phyloP scores from a whole-genome alignment of 768 basidiomycete genomes.

The Chalciporus sphaerocephalus region DNA sequence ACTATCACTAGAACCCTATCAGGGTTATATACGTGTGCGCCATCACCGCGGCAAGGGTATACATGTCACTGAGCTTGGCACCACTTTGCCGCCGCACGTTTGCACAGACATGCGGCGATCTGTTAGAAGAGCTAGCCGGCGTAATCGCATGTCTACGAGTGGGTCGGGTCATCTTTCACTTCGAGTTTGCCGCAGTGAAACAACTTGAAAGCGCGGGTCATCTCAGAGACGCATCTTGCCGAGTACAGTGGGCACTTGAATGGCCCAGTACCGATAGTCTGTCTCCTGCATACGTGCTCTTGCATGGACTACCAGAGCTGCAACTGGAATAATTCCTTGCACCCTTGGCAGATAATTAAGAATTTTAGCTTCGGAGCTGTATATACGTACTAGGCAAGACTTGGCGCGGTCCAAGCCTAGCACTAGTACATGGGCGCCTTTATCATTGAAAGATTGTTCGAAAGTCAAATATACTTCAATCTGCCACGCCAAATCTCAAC shows the following conservation, averaged over 20 bases:
- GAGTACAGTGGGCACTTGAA: too few relatives aligned
- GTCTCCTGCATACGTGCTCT: too few relatives aligned
- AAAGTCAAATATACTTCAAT: slow-evolving; percentile 14
- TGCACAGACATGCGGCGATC: neutral
- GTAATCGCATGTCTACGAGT: neutral
- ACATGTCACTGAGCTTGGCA: neutral
- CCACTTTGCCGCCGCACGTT: slow-evolving; percentile 22
- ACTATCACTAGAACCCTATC: too few relatives aligned
- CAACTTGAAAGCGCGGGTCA: too few relatives aligned
- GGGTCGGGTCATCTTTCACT: neutral
- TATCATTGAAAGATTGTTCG: neutral
- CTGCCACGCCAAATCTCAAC: neutral
- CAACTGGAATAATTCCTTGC: too few relatives aligned
- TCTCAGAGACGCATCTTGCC: too few relatives aligned
- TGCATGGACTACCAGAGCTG: too few relatives aligned
- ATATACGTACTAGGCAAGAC: neutral
- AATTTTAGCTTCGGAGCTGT: neutral
- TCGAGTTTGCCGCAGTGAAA: too few relatives aligned
- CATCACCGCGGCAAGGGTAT: neutral
- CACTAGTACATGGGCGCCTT: neutral
- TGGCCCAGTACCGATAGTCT: too few relatives aligned
- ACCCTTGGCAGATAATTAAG: neutral
- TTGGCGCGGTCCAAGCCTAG: neutral
- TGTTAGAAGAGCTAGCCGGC: neutral
- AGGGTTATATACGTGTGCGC: slow-evolving; percentile 1